Base-by-base conservation (phyloP, 495 filamentous ascomycete species). In the Copromyces sp. region DNA sequence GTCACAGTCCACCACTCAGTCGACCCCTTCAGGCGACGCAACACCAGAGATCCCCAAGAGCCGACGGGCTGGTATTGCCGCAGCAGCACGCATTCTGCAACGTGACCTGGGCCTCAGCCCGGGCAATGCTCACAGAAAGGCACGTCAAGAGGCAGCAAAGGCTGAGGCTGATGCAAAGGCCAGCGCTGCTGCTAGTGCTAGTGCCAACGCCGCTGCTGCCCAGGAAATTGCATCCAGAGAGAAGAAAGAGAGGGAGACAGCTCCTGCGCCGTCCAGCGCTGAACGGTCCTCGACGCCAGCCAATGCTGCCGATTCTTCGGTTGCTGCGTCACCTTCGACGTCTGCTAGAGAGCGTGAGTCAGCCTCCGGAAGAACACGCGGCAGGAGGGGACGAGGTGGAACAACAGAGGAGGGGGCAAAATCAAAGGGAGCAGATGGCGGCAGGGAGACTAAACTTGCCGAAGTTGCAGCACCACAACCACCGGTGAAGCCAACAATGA, bases 61-160 rank as follows among this genome's bases (percentile, higher is more conserved):
- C 70, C 80, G 86, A 44, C 88, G 93, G 73, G 92, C 91, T 9
- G 92, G 88, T 74, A 90, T 89, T 42, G 87, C 90, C 39, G 90
- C 87, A 35, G 94, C 93, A 6, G 93, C 93, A 20, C 90, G 90
- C 65, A 97, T 98, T 73, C 81, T 98, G 32, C 94, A 97, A 76
- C 90, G 94, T 17, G 95, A 98, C 80, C 84, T 97, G 20, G 95
- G 95, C 20, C 86, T 98, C n/a, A 88, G 89, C 61, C 86, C 88
- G 7, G 87, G 88, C 70, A 87, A 84, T 68, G 85, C 86, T 11
- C 86, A 87, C 75, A 80, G 87, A 35, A 84, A 84, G 76, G 85
- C 86, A 12, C 83, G 85, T 40, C 80, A 86, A 73, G 80, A 87
- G 75, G 83, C 83, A 40, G 86, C 82, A 35, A 87, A 87, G 78